These are phyloP conservation scores for Pisolithus albus DNA, from an alignment of 768 basidiomycete genomes.

Conservation along the genomic window DNA sequence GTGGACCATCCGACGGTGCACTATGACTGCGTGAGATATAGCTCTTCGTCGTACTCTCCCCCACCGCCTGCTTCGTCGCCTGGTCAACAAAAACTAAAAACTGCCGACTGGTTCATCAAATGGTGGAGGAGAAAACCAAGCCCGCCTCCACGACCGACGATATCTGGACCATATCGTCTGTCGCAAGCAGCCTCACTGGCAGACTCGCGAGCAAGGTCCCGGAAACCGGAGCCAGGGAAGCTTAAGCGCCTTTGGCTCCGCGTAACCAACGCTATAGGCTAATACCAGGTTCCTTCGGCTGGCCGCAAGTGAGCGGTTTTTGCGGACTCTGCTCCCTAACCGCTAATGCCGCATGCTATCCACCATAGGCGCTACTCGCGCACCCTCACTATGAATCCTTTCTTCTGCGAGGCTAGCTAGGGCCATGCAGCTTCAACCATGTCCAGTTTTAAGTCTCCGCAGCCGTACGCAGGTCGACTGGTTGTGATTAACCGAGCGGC, in stretches of 20 bases:
- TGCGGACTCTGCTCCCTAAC: not conserved
- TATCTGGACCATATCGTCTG: slow-evolving; percentile 27
- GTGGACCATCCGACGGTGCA: slow-evolving; percentile 59
- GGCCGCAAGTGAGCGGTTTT: not conserved
- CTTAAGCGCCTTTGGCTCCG: slow-evolving; percentile 24
- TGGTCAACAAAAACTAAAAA: not conserved
- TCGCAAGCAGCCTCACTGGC: slow-evolving; percentile 28
- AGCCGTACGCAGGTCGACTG: slow-evolving; percentile 13
- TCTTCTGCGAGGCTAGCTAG: no score
- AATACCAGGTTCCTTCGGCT: slow-evolving; percentile 1
- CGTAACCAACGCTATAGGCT: slow-evolving; percentile 15
- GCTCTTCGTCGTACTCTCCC: slow-evolving; percentile 11
- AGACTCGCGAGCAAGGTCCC: slow-evolving; percentile 14
- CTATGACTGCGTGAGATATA: slow-evolving; percentile 27
- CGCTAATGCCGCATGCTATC: not conserved
- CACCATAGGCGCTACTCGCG: not conserved
- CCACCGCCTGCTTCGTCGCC: slow-evolving; percentile 10
- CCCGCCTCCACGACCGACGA: slow-evolving; percentile 21
- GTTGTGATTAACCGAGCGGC: not conserved
- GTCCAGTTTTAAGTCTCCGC: slow-evolving; percentile 12
- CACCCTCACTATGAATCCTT: no score
- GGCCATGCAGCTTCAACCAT: not conserved
- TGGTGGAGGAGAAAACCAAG: slow-evolving; percentile 21
- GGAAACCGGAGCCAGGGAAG: slow-evolving; percentile 17
- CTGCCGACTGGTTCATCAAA: slow-evolving; percentile 19